Conservation (phyloP, 2,329 filamentous ascomycete genomes). For the Exophiala viscosa region DNA sequence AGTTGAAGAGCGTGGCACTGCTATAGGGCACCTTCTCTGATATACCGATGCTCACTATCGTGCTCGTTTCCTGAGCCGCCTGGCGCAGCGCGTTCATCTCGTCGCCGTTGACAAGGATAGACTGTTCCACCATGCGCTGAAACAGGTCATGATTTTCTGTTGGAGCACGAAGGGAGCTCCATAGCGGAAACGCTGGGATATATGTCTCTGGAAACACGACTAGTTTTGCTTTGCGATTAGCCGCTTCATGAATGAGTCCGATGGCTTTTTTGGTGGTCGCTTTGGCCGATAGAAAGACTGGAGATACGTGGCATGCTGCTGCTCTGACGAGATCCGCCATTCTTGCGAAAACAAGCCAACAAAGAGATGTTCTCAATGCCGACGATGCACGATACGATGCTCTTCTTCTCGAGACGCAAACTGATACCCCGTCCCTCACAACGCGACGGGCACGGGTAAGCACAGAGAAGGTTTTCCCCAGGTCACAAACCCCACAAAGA, state of each 20-base stretch:
- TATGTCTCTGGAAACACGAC: constrained; percentile 54
- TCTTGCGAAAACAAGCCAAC: no score
- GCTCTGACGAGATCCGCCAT: constrained; percentile 4
- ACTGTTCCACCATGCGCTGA: constrained; percentile 44
- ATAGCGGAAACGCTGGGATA: constrained; percentile 53
- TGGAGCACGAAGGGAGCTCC: constrained; percentile 47
- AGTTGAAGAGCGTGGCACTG: constrained; percentile 50
- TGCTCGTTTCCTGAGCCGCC: constrained; percentile 36
- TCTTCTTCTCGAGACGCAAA: no score
- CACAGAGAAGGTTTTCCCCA: no score
- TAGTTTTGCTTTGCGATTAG: constrained; percentile 44
- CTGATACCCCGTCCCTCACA: no score
- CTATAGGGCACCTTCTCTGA: constrained; percentile 47
- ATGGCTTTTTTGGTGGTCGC: constrained; percentile 49
- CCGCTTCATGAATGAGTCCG: constrained; percentile 44
- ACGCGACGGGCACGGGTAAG: no score
- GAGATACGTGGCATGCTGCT: constrained; percentile 37
- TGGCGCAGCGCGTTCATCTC: constrained; percentile 43
- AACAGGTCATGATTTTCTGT: constrained; percentile 48
- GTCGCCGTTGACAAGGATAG: constrained; percentile 45
- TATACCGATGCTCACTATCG: constrained; percentile 50
- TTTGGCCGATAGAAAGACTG: constrained; percentile 47
- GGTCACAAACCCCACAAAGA: no score
- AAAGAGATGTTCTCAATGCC: no score
- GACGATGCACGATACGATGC: no score